These are phyloP conservation scores for sweet orange (Citrus sinensis) DNA, from an alignment of 345 rosid genomes.

Conservation along the genomic window DVS_A1.0 CM039169.1:27554501-27555000, in stretches of 20 bases:
- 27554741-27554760: background rate
- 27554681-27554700: constrained; percentile 12
- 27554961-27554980: too few species aligned
- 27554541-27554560: constrained; percentile 71
- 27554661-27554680: constrained; percentile 28
- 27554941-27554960: too few species aligned
- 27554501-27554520: background rate
- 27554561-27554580: constrained; percentile 41
- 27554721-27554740: background rate
- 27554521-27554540: constrained; percentile 48
- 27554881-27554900: background rate
- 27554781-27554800: background rate
- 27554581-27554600: constrained; percentile 59
- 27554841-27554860: background rate
- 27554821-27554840: background rate
- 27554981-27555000: too few species aligned
- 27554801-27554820: background rate
- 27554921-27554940: background rate
- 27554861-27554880: background rate
- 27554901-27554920: background rate
- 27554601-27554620: constrained; percentile 49
- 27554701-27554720: background rate
- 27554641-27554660: constrained; percentile 40
- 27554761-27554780: background rate
- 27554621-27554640: constrained; percentile 30